phyloP scores from a whole-genome alignment of 2,329 filamentous ascomycete species.

The Alternaria postmessia region DNA sequence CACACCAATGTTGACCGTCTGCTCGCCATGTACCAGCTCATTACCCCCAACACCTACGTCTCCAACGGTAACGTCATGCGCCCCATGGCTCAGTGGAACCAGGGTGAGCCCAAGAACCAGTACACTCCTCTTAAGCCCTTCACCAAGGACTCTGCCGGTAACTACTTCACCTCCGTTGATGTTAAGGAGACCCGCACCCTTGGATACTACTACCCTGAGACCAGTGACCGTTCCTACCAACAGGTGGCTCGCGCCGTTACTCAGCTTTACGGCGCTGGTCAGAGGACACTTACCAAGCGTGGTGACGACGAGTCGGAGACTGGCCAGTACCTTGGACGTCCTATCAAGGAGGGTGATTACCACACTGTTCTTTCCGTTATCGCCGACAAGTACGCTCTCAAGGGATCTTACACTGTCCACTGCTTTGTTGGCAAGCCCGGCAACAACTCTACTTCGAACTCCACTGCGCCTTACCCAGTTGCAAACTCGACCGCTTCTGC shows the following conservation, averaged over 20 bases:
- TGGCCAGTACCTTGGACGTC: slow-evolving; percentile 43
- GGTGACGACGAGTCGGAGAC: slow-evolving; percentile 13
- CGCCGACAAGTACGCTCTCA: slow-evolving; percentile 46
- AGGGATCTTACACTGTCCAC: slow-evolving; percentile 48
- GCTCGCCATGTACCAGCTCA: slow-evolving; percentile 79
- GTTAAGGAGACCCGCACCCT: slow-evolving; percentile 53
- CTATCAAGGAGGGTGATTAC: slow-evolving; percentile 46
- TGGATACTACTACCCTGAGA: slow-evolving; percentile 50
- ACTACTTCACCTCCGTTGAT: slow-evolving; percentile 56
- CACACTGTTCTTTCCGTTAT: slow-evolving; percentile 44
- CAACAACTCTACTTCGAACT: slow-evolving; percentile 35
- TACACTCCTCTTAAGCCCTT: slow-evolving; percentile 57
- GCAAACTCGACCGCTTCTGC: slow-evolving; percentile 29
- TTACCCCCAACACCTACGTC: slow-evolving; percentile 76
- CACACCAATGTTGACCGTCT: slow-evolving; percentile 51
- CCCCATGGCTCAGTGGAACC: slow-evolving; percentile 53
- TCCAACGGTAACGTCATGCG: slow-evolving; percentile 51
- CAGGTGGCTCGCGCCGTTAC: slow-evolving; percentile 40
- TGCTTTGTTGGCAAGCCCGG: slow-evolving; percentile 45
- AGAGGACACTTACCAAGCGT: slow-evolving; percentile 42
- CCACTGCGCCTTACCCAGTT: slow-evolving; percentile 25
- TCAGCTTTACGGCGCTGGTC: slow-evolving; percentile 52
- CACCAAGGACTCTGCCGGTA: slow-evolving; percentile 45
- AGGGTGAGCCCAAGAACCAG: slow-evolving; percentile 57
- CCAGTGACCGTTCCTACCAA: slow-evolving; percentile 29